These are phyloP conservation scores for Malus sieversii DNA, from an alignment of 306 rosid species.

Conservation along the genomic window DNA sequence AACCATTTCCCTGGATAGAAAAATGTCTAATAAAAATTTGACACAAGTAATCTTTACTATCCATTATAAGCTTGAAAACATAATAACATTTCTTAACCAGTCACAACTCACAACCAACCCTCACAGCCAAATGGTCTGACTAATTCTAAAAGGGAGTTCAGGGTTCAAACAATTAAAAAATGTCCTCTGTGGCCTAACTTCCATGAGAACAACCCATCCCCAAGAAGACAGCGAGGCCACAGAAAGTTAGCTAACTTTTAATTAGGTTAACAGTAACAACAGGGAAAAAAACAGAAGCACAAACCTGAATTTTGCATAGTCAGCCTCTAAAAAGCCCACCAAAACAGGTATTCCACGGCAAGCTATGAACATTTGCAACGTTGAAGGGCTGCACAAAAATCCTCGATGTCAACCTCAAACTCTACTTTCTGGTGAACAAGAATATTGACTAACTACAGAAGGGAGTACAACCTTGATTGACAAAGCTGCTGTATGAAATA, in stretches of 20 bases:
- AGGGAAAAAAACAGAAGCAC: slow-evolving; percentile 9
- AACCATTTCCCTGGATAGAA: slow-evolving; percentile 86
- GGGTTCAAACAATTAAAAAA: background rate
- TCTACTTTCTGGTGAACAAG: background rate
- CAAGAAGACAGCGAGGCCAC: background rate
- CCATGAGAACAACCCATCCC: background rate
- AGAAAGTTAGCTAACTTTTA: background rate
- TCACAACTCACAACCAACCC: background rate
- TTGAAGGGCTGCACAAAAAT: slow-evolving; percentile 63
- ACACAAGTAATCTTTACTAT: background rate
- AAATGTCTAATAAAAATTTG: slow-evolving; percentile 10
- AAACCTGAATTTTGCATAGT: slow-evolving; percentile 97
- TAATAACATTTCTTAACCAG: background rate
- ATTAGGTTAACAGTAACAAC: background rate
- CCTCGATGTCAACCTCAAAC: slow-evolving; percentile 11
- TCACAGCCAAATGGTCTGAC: background rate
- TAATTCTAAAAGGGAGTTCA: background rate
- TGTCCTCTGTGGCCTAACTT: background rate
- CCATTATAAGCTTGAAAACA: background rate
- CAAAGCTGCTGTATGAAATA: slow-evolving; percentile 92
- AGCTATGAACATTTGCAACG: slow-evolving; percentile 97
- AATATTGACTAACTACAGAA: background rate
- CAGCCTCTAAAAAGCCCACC: slow-evolving; percentile 97
- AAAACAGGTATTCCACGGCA: slow-evolving; percentile 98
- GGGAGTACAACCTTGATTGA: slow-evolving; percentile 69